Evolutionary conservation across 805 yeast genomes (phyloP), one percentile per base, ranked within the genome.

Genomic region (Yarrowia phangngaensis): DNA sequence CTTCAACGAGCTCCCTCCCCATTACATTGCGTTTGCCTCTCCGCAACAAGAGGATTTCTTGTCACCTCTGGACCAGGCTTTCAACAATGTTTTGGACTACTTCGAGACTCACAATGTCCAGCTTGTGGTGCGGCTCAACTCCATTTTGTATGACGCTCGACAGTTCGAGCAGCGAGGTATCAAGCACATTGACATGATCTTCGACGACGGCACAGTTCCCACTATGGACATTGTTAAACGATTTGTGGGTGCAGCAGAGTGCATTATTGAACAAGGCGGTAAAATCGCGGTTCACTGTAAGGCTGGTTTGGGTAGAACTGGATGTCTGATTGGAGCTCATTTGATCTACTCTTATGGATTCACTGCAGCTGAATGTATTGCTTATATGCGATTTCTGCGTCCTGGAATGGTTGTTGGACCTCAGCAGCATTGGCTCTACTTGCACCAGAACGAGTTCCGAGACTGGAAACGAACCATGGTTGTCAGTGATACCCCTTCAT

Each of bases 351-450:
- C 95, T 2, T 92, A 90, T 64, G 97, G 97, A 0, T 92, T 92
- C 63, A 92, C 97, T 4, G 98, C 98, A 3, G 84, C 78, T 63
- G 98, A 92, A 66, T 92, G 95, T 65, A 92, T 92, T 58, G 95
- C 90, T 1, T 92, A 88, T 62, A 84, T 92, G 90, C 76, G 98
- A 64, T 84, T 92, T 77, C 74, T 92, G 54, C 78, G 98, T 57
- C 98, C 98, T 0, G 98, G 98, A 31, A 92, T 92, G 98, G 97
- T 92, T n/a, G 98, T 92, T 22, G 98, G 98, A 0, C 98, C 98
- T 2, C 98, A 92, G 66, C 98, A 92, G 64, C 98, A 92, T 69
- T 92, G 98, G 98, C 73, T 92, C 52, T 92, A 92, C 62, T 74
- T 92, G 55, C 96, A 92, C 64, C 98, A 92, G 66, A 82, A 87